Percentiles rank a stretch among this genome's conserved stretches.
Conservation (phyloP, 257 asterid species). For the Solanum medicagineum region DNA sequence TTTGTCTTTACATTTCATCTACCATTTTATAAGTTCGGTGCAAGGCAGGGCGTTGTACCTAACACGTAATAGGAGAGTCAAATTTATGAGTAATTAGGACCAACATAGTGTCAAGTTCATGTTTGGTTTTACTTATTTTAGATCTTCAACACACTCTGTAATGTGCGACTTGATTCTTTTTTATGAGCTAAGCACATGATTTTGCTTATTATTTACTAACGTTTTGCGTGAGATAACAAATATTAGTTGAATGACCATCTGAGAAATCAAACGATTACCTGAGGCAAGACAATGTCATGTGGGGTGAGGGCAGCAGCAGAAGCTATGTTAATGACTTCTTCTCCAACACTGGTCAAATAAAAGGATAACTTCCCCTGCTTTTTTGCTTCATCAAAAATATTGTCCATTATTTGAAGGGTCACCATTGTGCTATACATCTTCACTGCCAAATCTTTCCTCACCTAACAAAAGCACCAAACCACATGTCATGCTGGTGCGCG, state of each 20-base stretch:
- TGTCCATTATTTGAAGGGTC: slow-evolving; percentile 64
- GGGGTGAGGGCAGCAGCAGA: slow-evolving; percentile 76
- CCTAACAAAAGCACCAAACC: slow-evolving; percentile 6
- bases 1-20: not conserved
- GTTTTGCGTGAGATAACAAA: not conserved
- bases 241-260: no score
- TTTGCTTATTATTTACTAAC: no score
- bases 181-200: no score
- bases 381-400: slow-evolving; percentile 65
- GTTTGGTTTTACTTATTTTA: no score
- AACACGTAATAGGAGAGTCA: not conserved
- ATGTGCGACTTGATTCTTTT: no score
- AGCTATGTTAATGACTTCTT: slow-evolving; percentile 76
- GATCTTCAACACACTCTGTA: no score
- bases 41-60: not conserved
- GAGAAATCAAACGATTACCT: slow-evolving; percentile 3
- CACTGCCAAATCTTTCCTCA: slow-evolving; percentile 53
- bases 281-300: slow-evolving; percentile 35
- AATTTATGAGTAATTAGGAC: not conserved
- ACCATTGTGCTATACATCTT: slow-evolving; percentile 68
- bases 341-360: slow-evolving; percentile 61
- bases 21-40: not conserved
- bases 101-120: no score
- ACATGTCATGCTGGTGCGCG: not conserved
- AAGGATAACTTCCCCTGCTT: slow-evolving; percentile 77